These are phyloP conservation scores for Metschnikowia koreensis DNA, from an alignment of 805 yeast species.

Conservation along the genomic window DNA sequence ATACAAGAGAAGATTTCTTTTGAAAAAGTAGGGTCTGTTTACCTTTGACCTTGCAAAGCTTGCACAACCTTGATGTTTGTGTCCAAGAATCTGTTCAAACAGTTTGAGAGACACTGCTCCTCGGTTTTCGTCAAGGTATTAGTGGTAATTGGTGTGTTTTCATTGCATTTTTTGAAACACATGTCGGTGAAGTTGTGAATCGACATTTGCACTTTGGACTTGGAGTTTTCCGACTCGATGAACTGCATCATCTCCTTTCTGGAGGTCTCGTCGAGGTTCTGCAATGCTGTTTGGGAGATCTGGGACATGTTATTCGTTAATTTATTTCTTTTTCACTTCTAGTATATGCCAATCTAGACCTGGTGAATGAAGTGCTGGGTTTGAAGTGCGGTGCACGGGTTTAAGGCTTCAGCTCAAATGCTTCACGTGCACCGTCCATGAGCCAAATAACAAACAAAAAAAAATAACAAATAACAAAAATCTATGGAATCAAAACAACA, in stretches of 20 bases:
- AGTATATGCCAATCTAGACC: not conserved
- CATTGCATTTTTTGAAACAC: conserved; percentile 86
- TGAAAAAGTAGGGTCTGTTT: not conserved
- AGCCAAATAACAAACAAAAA: not conserved
- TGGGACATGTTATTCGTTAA: conserved; percentile 27
- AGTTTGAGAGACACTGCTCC: conserved; percentile 71
- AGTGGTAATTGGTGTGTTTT: conserved; percentile 40
- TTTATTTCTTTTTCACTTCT: not conserved
- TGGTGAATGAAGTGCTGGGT: not conserved
- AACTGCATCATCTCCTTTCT: conserved; percentile 73
- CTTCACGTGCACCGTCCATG: not conserved
- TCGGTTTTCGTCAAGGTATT: conserved; percentile 56
- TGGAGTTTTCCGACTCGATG: conserved; percentile 79
- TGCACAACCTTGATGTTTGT: conserved; percentile 83
- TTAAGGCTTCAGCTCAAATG: not conserved
- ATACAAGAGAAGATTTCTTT: conserved; percentile 3
- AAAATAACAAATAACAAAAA: too few relatives aligned
- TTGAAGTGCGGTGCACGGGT: conserved; percentile 12
- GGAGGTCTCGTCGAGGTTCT: conserved; percentile 58
- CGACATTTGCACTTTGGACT: conserved; percentile 82
- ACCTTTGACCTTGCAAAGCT: conserved; percentile 37
- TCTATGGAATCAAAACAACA: conserved; percentile 5
- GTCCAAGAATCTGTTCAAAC: conserved; percentile 83
- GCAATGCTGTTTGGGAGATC: conserved; percentile 35
- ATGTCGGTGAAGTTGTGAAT: conserved; percentile 86